Conservation (phyloP, 2,329 filamentous ascomycete genomes). For the Trichoderma endophyticum region DNA sequence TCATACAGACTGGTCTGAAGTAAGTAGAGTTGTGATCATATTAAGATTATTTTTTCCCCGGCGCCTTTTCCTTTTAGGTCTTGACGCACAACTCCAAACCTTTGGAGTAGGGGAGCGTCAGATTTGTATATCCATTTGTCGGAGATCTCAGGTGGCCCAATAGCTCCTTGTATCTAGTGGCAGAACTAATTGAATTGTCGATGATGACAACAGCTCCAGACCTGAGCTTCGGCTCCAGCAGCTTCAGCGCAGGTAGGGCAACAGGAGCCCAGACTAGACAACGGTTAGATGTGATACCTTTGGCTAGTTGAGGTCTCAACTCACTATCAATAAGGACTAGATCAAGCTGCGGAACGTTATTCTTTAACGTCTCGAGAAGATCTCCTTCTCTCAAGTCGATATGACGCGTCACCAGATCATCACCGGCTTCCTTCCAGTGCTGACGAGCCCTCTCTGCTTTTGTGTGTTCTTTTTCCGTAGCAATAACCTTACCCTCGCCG, state of each 20-base stretch:
- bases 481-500: conserved; percentile 45
- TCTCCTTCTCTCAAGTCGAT: conserved; percentile 60
- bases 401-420: conserved; percentile 44
- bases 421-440: conserved; percentile 53
- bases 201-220: conserved; percentile 47
- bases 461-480: conserved; percentile 55
- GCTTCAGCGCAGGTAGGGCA: conserved; percentile 50
- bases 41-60: not conserved
- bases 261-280: conserved; percentile 53
- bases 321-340: conserved; percentile 61
- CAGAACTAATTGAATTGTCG: conserved; percentile 46
- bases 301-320: conserved; percentile 26
- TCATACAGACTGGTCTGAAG: not conserved
- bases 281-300: not conserved
- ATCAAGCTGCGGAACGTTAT: conserved; percentile 45
- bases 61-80: not conserved
- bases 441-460: conserved; percentile 52
- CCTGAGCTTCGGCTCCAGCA: conserved; percentile 45
- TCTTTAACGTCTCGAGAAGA: conserved; percentile 50
- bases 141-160: conserved; percentile 44
- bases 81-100: conserved; percentile 32
- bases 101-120: conserved; percentile 32
- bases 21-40: not conserved
- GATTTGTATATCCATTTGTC: conserved; percentile 46
- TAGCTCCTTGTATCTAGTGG: conserved; percentile 46